Base-by-base conservation (phyloP, 2,329 filamentous ascomycete genomes). In the Fusarium sp. region DNA sequence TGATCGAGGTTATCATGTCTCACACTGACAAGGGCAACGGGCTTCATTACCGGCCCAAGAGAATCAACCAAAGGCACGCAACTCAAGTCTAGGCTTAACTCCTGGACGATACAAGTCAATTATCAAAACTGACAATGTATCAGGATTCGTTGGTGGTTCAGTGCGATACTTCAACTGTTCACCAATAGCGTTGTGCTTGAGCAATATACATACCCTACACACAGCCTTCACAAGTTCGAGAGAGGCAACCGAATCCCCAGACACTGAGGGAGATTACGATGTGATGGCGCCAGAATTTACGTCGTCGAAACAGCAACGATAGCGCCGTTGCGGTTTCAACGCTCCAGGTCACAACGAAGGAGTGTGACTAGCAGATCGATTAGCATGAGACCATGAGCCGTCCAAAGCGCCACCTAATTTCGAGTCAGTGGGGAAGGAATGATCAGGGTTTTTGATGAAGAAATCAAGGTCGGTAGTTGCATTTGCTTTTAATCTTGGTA, bases 321-420 rank as follows among this genome's bases (percentile, higher is more conserved):
- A 40, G 45, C 37, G 46, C 33, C 23, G 33, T 40, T 53, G 18
- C 15, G 45, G 59, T 57, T 50, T 17, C 32, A 53, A 53, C 26
- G 41, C 20, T 42, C 18, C 20, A 33, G 8, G 40, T 53, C 23
- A 14, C 18, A 41, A 27, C 11, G 9, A 27, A 53, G 64, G 59
- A 64, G 46, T 64, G 49, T 30, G 33, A 23, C 17, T 65, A 40
- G 33, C 33, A 37, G 44, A 67, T 70, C 53, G 57, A 72, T 73
- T 56, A 55, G 40, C 52, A 65, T 54, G 55, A 35, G 38, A 26
- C 42, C 30, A 42, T 20, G 40, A 49, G 12, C 60, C 58, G 60
- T 55, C 59, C 45, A 56, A 59, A 57, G 56, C 73, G 71, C 73
- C 67, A 75, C 71, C 45, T 65, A 73, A 70, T 74, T 73, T 58